Conservation (phyloP, 768 basidiomycete genomes). For the Amanita inopinata region DNA sequence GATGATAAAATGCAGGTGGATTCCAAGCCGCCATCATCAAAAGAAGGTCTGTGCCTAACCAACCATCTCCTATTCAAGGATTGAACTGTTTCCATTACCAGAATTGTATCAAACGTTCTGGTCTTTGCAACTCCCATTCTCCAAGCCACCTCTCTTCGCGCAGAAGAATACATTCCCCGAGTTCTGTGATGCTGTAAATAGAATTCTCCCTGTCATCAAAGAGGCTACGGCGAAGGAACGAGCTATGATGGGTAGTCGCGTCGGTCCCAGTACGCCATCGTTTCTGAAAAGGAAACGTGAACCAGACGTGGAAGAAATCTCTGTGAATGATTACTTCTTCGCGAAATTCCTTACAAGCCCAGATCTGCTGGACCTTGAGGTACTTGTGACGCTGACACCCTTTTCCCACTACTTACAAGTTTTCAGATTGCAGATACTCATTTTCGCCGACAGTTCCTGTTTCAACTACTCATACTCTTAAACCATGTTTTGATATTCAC, state of each 20-base stretch:
- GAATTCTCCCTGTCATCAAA: conserved; percentile 69
- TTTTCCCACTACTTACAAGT: conserved; percentile 8
- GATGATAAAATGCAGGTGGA: conserved; percentile 60
- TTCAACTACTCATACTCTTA: conserved; percentile 75
- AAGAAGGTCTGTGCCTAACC: conserved; percentile 39
- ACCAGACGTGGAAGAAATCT: conserved; percentile 41
- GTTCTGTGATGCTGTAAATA: conserved; percentile 64
- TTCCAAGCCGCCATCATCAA: conserved; percentile 28
- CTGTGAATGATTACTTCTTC: conserved; percentile 74
- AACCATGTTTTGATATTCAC: conserved; percentile 71
- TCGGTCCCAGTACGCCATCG: conserved; percentile 24
- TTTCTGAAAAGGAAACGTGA: conserved; percentile 63
- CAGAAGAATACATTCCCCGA: conserved; percentile 42
- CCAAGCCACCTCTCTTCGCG: conserved; percentile 65
- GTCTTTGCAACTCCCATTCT: conserved; percentile 81
- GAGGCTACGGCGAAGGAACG: conserved; percentile 85
- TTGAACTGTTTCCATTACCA: conserved; percentile 14
- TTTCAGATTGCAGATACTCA: conserved; percentile 77
- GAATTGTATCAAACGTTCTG: conserved; percentile 87
- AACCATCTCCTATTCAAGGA: background rate
- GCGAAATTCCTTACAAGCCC: conserved; percentile 89
- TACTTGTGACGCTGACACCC: conserved; percentile 18
- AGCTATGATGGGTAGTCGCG: conserved; percentile 75
- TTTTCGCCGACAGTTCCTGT: conserved; percentile 88
- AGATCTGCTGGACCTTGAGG: conserved; percentile 82